Evolutionary conservation across 140 eudicot species (phyloP).

Genomic region (Anethum foeniculum): DNA sequence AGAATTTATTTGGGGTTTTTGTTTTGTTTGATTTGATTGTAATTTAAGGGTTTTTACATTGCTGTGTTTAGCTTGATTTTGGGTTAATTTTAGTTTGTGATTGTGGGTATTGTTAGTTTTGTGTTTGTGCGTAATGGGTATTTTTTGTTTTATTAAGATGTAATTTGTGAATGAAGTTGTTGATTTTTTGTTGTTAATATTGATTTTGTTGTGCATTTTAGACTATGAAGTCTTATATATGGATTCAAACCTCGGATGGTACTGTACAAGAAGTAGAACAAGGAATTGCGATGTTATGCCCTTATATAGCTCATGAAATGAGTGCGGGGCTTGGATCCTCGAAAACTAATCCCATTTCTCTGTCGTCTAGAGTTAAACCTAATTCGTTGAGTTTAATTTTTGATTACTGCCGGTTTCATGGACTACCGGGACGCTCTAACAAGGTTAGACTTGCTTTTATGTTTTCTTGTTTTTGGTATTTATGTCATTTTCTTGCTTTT

Average conservation of each 20-base stretch:
- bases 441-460: not conserved
- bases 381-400: not conserved
- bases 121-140: not conserved
- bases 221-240: slow-evolving; percentile 6
- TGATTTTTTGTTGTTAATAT: not conserved
- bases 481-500: not conserved
- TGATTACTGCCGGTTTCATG: slow-evolving; percentile 1
- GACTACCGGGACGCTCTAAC: not conserved
- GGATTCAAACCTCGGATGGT: slow-evolving; percentile 6
- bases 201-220: not conserved
- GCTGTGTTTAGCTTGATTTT: not conserved
- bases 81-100: not conserved
- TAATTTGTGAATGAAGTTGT: not conserved
- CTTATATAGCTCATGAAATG: slow-evolving; percentile 3
- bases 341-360: not conserved
- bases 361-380: not conserved
- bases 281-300: slow-evolving; percentile 5
- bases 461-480: not conserved
- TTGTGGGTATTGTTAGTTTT: not conserved
- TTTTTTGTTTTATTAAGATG: not conserved
- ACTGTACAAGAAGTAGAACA: slow-evolving; percentile 5
- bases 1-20: no score
- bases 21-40: not conserved
- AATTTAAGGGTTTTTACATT: not conserved
- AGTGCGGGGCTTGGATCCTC: not conserved